Conservation (phyloP, 2,329 filamentous ascomycete genomes). For the Furcasterigmium sp. region DNA sequence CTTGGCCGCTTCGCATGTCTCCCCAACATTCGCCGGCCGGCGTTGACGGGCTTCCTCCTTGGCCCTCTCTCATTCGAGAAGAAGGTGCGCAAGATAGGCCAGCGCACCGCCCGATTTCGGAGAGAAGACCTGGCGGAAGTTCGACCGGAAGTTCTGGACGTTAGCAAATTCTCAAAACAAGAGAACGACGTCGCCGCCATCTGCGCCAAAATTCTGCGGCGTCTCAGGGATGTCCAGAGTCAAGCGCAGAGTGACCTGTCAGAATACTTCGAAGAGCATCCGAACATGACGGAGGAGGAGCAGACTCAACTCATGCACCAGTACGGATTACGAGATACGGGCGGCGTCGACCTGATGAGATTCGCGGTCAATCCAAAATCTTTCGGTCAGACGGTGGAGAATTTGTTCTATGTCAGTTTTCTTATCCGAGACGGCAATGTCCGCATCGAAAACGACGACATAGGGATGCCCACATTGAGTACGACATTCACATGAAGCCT, state of each 20-base stretch:
- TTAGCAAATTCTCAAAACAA: slow-evolving; percentile 70
- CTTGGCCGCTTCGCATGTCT: slow-evolving; percentile 75
- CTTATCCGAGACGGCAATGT: slow-evolving; percentile 81
- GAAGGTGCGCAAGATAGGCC: slow-evolving; percentile 64
- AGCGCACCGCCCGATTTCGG: slow-evolving; percentile 66
- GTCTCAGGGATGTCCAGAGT: slow-evolving; percentile 46
- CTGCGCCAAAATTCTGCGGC: slow-evolving; percentile 67
- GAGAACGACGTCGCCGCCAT: slow-evolving; percentile 75
- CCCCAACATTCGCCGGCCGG: slow-evolving; percentile 66
- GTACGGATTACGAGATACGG: slow-evolving; percentile 60
- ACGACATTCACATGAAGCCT: slow-evolving; percentile 32
- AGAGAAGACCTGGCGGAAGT: slow-evolving; percentile 65
- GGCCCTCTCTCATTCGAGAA: slow-evolving; percentile 89
- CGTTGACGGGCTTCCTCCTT: slow-evolving; percentile 76
- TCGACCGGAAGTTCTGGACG: slow-evolving; percentile 70
- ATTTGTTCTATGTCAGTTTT: slow-evolving; percentile 95
- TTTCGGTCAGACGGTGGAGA: slow-evolving; percentile 93
- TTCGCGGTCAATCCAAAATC: slow-evolving; percentile 88
- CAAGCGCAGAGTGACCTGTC: slow-evolving; percentile 41
- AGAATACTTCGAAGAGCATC: slow-evolving; percentile 31
- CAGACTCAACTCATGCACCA: slow-evolving; percentile 53
- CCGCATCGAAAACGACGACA: slow-evolving; percentile 66
- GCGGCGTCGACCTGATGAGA: slow-evolving; percentile 73
- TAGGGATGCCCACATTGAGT: slow-evolving; percentile 76
- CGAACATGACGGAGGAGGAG: slow-evolving; percentile 40